phyloP scores from a whole-genome alignment of 2,329 filamentous ascomycete genomes.

The Malbranchea zuffiana region DNA sequence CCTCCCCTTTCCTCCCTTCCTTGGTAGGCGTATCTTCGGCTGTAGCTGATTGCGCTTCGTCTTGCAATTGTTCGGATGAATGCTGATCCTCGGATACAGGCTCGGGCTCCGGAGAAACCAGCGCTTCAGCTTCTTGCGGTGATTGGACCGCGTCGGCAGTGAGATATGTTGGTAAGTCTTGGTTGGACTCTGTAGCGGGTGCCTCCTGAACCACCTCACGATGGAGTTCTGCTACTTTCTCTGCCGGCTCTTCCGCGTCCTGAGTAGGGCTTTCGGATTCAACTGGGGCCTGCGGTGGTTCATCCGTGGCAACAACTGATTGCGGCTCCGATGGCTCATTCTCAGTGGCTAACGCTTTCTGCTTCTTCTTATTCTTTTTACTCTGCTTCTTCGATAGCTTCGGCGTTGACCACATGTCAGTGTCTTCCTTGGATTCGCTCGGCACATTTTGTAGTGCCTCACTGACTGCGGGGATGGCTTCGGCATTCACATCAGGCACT shows the following conservation, averaged over 20 bases:
- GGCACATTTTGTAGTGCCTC: slow-evolving; percentile 8
- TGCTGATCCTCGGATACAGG: too few species aligned
- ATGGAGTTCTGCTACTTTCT: neutral
- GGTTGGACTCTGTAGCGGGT: too few species aligned
- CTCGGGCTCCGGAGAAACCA: too few species aligned
- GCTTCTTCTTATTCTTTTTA: slow-evolving; percentile 15
- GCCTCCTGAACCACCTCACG: too few species aligned
- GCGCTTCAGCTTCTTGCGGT: too few species aligned
- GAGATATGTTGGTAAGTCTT: too few species aligned
- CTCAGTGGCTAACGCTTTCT: neutral
- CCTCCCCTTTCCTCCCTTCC: slow-evolving; percentile 7
- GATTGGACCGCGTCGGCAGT: too few species aligned
- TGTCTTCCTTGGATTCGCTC: slow-evolving; percentile 1
- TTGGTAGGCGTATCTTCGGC: too few species aligned
- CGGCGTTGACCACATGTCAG: slow-evolving; percentile 5
- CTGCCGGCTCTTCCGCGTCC: neutral
- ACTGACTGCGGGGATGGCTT: slow-evolving; percentile 7
- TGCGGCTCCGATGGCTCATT: neutral
- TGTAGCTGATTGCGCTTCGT: neutral
- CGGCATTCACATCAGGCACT: neutral
- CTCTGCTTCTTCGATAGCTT: slow-evolving; percentile 17
- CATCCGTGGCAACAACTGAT: neutral
- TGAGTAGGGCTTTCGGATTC: neutral
- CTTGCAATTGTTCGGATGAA: slow-evolving; percentile 1
- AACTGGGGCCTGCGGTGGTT: neutral